Base-by-base conservation (phyloP, 2,329 filamentous ascomycete genomes). In the Nothophoma quercina region DNA sequence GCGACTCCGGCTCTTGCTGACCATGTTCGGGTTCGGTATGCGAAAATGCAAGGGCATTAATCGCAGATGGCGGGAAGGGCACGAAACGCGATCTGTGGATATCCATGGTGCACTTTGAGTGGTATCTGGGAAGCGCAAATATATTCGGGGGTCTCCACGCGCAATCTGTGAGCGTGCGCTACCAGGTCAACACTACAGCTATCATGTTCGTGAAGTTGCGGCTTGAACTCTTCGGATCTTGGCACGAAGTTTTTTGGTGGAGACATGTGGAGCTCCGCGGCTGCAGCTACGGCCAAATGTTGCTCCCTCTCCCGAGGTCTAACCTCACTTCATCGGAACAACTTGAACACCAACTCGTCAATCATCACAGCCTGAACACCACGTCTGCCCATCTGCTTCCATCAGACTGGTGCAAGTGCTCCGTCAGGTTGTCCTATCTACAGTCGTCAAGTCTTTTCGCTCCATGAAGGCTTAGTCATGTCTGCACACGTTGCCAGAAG, bases 51-150 rank as follows among this genome's bases (percentile, higher is more conserved):
- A 98, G 85, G 59, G 91, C 88, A 77, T 96, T 98, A 77, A 99
- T 97, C 51, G 92, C 88, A 55, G 91, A 91, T 7, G 91, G 89
- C 60, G 92, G 91, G 77, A 90, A 98, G 32, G 90, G 90, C 64
- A 99, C 89, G 78, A 99, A 99, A 71, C 95, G 91, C 72, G 93
- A 96, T 68, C 95, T 91, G 80, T 99, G 95, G 72, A 99, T 88
- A 78, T 98, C 93, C 93, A 98, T 97, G 54, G 40, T 64, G 42
- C 19, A 35, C 16, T 22, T 18, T 22, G 6, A 22, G 23, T n/a
- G 4, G 6, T 15, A 21, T 13, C 33, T 16, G 6, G 22, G 12
- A 26, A 13, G 33, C n/a, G 34, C 34, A 49, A 23, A 10, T 23
- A 28, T 16, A 42, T 15, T 38, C 13, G 18, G 22, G 7, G 33